phyloP scores from a whole-genome alignment of 805 yeast species.

The Spathaspora boniae region DNA sequence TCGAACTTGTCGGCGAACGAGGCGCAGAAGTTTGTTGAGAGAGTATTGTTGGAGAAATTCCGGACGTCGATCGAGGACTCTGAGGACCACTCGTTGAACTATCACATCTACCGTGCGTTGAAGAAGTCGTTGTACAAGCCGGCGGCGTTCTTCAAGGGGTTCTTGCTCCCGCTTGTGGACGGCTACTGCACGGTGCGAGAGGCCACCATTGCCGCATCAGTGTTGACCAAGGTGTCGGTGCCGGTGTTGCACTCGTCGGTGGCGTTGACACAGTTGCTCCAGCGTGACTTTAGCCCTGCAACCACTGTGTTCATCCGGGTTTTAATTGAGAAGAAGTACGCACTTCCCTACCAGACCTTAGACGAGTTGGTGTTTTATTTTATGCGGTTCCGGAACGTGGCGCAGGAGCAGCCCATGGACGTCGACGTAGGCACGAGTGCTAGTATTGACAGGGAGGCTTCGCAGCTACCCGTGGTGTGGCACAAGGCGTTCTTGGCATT shows the following conservation, averaged over 20 bases:
- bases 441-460: slow-evolving; percentile 41
- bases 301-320: slow-evolving; percentile 87
- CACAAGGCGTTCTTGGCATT: slow-evolving; percentile 93
- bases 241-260: slow-evolving; percentile 97
- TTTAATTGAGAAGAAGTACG: slow-evolving; percentile 89
- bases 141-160: slow-evolving; percentile 96
- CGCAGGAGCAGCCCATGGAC: slow-evolving; percentile 35
- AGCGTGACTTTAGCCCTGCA: slow-evolving; percentile 83
- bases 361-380: slow-evolving; percentile 93
- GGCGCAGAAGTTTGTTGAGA: slow-evolving; percentile 77
- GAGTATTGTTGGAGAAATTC: slow-evolving; percentile 67
- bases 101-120: slow-evolving; percentile 87
- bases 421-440: slow-evolving; percentile 32
- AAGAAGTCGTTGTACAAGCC: slow-evolving; percentile 95
- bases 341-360: slow-evolving; percentile 93
- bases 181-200: slow-evolving; percentile 88
- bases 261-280: slow-evolving; percentile 78
- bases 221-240: slow-evolving; percentile 81
- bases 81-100: slow-evolving; percentile 77
- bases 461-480: slow-evolving; percentile 90
- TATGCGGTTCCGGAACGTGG: slow-evolving; percentile 77
- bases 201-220: slow-evolving; percentile 93
- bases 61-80: slow-evolving; percentile 67
- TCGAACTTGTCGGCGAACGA: slow-evolving; percentile 85
- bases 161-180: slow-evolving; percentile 85